A percentile compares a stretch with the other conserved stretches of the same genome.
Evolutionary conservation across 2,329 filamentous ascomycete genomes (phyloP).

Genomic region (Fusarium metavorans): DNA sequence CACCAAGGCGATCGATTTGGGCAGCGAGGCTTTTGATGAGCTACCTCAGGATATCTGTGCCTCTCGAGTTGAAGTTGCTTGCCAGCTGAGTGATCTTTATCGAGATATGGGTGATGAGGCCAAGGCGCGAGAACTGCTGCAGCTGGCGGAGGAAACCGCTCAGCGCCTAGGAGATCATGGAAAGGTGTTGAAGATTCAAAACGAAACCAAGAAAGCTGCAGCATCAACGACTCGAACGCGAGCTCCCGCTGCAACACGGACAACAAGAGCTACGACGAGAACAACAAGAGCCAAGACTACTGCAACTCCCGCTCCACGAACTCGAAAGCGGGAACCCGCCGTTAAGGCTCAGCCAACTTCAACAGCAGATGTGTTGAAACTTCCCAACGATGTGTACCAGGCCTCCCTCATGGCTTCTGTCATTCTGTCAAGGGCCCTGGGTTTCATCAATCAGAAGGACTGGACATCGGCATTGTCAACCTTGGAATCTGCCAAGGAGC

Average conservation of each 20-base stretch:
- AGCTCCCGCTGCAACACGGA: constrained; percentile 39
- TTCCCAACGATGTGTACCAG: constrained; percentile 51
- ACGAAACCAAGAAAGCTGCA: constrained; percentile 25
- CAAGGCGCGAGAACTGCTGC: constrained; percentile 58
- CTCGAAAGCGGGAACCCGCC: constrained; percentile 35
- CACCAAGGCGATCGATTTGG: constrained; percentile 67
- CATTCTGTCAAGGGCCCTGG: constrained; percentile 55
- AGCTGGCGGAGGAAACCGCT: constrained; percentile 62
- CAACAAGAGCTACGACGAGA: constrained; percentile 43
- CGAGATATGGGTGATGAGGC: constrained; percentile 61
- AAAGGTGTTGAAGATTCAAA: constrained; percentile 21
- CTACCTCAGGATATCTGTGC: constrained; percentile 58
- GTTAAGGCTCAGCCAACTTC: constrained; percentile 42
- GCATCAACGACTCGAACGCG: constrained; percentile 25
- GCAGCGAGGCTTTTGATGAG: constrained; percentile 64
- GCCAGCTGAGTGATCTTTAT: constrained; percentile 68
- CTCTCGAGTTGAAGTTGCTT: constrained; percentile 59
- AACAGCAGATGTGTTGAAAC: constrained; percentile 23
- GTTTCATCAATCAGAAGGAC: constrained; percentile 62
- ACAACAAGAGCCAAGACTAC: constrained; percentile 39
- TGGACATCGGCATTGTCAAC: constrained; percentile 69
- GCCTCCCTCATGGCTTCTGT: constrained; percentile 52
- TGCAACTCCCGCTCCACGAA: constrained; percentile 23
- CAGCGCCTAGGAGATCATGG: constrained; percentile 47
- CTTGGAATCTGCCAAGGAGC: constrained; percentile 63